Evolutionary conservation across 2,329 filamentous ascomycete species (phyloP).

Genomic region (Diaporthe citri): DNA sequence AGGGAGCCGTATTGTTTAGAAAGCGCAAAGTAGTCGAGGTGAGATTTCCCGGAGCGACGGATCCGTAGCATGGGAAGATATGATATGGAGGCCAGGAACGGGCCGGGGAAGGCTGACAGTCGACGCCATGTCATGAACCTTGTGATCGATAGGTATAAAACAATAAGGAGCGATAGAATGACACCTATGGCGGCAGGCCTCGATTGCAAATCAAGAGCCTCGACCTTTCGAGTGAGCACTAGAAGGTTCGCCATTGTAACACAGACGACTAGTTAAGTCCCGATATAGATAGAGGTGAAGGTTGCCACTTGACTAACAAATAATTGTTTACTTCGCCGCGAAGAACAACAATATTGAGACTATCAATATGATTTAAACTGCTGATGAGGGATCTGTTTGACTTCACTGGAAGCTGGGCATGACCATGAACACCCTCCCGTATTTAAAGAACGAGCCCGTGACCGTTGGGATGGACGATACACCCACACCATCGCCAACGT

Average conservation of each 20-base stretch:
- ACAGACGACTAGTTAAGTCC: background rate
- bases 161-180: background rate
- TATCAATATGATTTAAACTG: constrained; percentile 11
- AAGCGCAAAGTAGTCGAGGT: constrained; percentile 31
- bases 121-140: constrained; percentile 35
- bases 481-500: constrained; percentile 19
- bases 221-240: constrained; percentile 15
- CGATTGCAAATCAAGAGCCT: background rate
- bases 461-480: background rate
- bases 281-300: background rate
- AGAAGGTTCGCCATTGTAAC: constrained; percentile 24
- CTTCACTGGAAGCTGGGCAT: constrained; percentile 30
- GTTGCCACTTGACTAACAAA: constrained; percentile 10
- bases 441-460: constrained; percentile 15
- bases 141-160: constrained; percentile 19
- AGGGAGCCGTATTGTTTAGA: constrained; percentile 34
- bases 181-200: background rate
- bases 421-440: constrained; percentile 27
- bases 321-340: background rate
- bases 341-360: background rate
- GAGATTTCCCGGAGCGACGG: constrained; percentile 22
- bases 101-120: constrained; percentile 30
- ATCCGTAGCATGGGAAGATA: constrained; percentile 34
- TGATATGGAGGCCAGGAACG: constrained; percentile 29
- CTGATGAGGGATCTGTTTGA: constrained; percentile 9